These are phyloP conservation scores for Capsaspora owczarzaki DNA, from an alignment of 78 protist species.

Conservation along the genomic window DNA sequence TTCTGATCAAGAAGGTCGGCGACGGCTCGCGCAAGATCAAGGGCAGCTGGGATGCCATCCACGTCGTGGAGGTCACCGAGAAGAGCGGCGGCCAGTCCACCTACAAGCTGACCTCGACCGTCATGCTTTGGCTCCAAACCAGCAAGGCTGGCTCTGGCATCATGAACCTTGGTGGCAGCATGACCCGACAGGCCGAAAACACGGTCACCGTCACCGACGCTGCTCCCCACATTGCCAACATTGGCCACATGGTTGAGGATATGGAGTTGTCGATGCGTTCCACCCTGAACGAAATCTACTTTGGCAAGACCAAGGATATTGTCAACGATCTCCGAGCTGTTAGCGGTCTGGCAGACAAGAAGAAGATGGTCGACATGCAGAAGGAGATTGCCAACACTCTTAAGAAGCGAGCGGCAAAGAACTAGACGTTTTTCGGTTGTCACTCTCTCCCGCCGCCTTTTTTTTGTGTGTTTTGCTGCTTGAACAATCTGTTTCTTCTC, in stretches of 20 bases:
- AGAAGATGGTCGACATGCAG: background rate
- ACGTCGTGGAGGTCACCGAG: conserved; percentile 42
- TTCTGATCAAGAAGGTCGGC: conserved; percentile 77
- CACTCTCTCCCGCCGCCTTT: background rate
- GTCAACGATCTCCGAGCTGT: conserved; percentile 40
- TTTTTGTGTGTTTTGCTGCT: no score
- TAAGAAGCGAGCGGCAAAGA: background rate
- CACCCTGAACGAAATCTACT: conserved; percentile 83
- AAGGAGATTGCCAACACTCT: background rate
- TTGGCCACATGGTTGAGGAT: conserved; percentile 90
- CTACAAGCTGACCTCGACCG: conserved; percentile 87
- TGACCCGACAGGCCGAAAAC: conserved; percentile 71
- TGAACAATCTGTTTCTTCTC: no score
- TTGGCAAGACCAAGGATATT: conserved; percentile 86
- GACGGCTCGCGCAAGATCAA: conserved; percentile 42
- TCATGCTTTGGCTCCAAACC: conserved; percentile 82
- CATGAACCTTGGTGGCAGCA: conserved; percentile 69
- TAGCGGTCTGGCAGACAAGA: background rate
- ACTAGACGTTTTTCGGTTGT: background rate
- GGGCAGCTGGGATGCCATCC: conserved; percentile 44
- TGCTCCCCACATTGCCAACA: conserved; percentile 76
- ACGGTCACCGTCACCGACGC: conserved; percentile 37
- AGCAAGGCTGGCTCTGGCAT: conserved; percentile 45
- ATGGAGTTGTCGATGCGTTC: conserved; percentile 81
- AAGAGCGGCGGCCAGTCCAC: conserved; percentile 38